phyloP scores from a whole-genome alignment of 2,329 filamentous ascomycete species.

The Mycocentrospora acerina region DNA sequence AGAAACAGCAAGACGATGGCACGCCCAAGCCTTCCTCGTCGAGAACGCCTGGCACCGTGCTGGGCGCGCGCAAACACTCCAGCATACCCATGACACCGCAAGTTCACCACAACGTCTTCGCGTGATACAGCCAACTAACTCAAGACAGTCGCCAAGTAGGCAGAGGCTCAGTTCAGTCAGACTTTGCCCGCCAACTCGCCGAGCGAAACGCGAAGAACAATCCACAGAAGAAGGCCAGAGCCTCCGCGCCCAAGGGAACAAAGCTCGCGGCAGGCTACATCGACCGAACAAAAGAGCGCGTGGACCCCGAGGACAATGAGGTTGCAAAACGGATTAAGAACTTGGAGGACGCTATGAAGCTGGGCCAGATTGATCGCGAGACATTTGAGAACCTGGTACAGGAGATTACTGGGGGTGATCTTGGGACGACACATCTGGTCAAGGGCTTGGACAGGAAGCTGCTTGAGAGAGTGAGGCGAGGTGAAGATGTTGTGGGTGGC shows the following conservation, averaged over 20 bases:
- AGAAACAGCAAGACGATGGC: conserved; percentile 40
- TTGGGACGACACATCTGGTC: conserved; percentile 79
- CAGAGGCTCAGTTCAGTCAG: conserved; percentile 53
- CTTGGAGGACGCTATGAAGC: conserved; percentile 77
- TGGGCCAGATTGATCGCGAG: conserved; percentile 77
- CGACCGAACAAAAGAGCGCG: conserved; percentile 72
- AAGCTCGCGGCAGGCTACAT: conserved; percentile 79
- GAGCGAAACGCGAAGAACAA: conserved; percentile 64
- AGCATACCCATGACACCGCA: conserved; percentile 95
- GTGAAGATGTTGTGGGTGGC: conserved; percentile 56
- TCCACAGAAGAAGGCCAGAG: conserved; percentile 70
- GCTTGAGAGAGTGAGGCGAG: conserved; percentile 66
- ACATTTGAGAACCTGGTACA: conserved; percentile 75
- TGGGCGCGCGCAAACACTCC: conserved; percentile 76
- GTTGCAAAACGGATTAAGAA: conserved; percentile 69
- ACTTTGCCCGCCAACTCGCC: conserved; percentile 83
- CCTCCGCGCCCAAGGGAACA: conserved; percentile 78
- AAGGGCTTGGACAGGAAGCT: conserved; percentile 90
- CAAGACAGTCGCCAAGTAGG: conserved; percentile 64
- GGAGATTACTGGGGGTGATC: conserved; percentile 79
- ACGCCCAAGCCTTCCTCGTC: conserved; percentile 25
- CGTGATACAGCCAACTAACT: conserved; percentile 6
- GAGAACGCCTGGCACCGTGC: conserved; percentile 47
- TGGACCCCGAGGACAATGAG: conserved; percentile 55
- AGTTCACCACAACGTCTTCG: conserved; percentile 33